A percentile compares a stretch with the other conserved stretches of the same genome.
These are phyloP conservation scores for Phragmites australis DNA, from an alignment of 176 grass and related monocot species.

Conservation along the genomic window DNA sequence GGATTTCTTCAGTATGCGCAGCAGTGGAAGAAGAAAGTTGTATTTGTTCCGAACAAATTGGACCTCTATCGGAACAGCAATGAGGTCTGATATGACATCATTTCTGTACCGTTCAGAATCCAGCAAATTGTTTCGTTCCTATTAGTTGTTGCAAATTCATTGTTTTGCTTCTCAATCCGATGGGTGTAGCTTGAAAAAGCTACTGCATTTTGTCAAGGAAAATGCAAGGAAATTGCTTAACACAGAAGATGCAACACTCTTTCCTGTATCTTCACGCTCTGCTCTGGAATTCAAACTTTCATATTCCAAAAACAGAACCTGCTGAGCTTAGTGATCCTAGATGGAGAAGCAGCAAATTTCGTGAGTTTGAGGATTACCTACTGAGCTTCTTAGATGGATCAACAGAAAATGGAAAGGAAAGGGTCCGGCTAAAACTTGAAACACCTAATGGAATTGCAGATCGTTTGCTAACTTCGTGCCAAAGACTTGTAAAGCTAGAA, in stretches of 20 bases:
- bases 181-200: conserved; percentile 88
- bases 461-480: conserved; percentile 79
- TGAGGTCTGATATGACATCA: conserved; percentile 64
- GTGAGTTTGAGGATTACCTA: conserved; percentile 80
- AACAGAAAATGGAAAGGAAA: conserved; percentile 88
- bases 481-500: conserved; percentile 73
- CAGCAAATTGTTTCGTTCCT: conserved; percentile 29
- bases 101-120: conserved; percentile 37
- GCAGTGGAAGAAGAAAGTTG: conserved; percentile 98
- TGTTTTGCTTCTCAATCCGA: conserved; percentile 42
- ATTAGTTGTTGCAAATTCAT: conserved; percentile 23
- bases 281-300: conserved; percentile 90
- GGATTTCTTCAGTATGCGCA: conserved; percentile 87
- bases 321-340: conserved; percentile 63
- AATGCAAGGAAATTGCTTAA: conserved; percentile 77
- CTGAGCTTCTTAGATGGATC: conserved; percentile 93
- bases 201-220: conserved; percentile 83
- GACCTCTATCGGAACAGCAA: conserved; percentile 79
- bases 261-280: conserved; percentile 88
- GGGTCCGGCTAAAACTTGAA: conserved; percentile 84
- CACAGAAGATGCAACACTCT: conserved; percentile 68
- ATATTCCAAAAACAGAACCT: conserved; percentile 51
- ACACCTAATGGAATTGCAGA: conserved; percentile 90
- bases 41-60: conserved; percentile 95
- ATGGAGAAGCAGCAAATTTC: conserved; percentile 84